A percentile compares a stretch with the other conserved stretches of the same genome.
Evolutionary conservation across 306 rosid species (phyloP).

Genomic region (Rosa chinensis): DNA sequence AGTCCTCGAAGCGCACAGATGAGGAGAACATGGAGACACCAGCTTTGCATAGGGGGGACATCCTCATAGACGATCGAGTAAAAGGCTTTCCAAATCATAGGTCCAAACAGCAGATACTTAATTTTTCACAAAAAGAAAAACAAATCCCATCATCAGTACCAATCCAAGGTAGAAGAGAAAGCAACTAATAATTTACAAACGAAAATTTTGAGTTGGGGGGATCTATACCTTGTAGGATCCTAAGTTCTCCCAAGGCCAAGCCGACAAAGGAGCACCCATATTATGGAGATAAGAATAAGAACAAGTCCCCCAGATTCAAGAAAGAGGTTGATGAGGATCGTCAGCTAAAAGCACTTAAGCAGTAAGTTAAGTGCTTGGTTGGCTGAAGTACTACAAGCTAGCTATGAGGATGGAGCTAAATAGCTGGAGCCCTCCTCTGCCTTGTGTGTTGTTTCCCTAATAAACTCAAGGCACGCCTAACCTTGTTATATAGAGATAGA

Average conservation of each 20-base stretch:
- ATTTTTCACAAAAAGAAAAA: neutral
- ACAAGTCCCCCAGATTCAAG: neutral
- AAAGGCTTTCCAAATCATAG: slow-evolving; percentile 55
- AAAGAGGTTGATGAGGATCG: neutral
- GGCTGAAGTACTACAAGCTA: neutral
- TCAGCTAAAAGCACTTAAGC: neutral
- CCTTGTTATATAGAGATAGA: neutral
- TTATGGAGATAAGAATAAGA: neutral
- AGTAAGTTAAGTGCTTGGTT: too few species aligned
- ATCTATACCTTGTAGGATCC: slow-evolving; percentile 69
- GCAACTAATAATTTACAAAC: neutral
- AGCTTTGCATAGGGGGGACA: slow-evolving; percentile 30
- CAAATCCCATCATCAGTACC: neutral
- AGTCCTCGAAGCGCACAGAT: slow-evolving; percentile 45
- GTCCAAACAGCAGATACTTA: slow-evolving; percentile 69
- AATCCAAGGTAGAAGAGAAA: neutral
- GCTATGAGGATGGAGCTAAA: neutral
- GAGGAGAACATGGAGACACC: slow-evolving; percentile 67
- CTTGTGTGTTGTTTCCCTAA: neutral
- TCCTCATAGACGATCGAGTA: slow-evolving; percentile 48
- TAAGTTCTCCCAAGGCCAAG: slow-evolving; percentile 88
- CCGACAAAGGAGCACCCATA: slow-evolving; percentile 70
- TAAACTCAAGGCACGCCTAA: neutral
- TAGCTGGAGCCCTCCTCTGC: neutral
- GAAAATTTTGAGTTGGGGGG: neutral